Evolutionary conservation across 352 stramenopile genomes (phyloP).

Genomic region (Thraustochytrium striatum): DNA sequence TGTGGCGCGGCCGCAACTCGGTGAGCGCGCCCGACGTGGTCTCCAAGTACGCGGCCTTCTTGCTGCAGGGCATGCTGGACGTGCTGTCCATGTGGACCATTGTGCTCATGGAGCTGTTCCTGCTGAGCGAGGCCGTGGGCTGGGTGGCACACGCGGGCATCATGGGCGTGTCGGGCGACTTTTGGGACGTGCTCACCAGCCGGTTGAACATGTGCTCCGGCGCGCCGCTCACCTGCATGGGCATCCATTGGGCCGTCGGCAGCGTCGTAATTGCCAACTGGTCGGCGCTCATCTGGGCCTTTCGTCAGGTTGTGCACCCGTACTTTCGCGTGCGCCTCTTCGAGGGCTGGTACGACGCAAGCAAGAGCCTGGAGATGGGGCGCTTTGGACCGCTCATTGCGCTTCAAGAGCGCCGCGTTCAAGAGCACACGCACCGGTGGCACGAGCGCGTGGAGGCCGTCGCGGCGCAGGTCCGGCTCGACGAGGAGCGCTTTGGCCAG

Average conservation of each 20-base stretch:
- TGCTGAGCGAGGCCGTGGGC: background rate
- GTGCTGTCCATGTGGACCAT: conserved; percentile 14
- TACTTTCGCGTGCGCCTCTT: conserved; percentile 33
- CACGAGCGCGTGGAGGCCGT: background rate
- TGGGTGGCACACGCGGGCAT: background rate
- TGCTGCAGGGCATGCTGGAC: background rate
- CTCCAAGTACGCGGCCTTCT: background rate
- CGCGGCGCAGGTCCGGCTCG: background rate
- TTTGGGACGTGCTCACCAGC: background rate
- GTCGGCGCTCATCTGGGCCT: conserved; percentile 25
- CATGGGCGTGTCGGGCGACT: conserved; percentile 39
- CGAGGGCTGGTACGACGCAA: conserved; percentile 44
- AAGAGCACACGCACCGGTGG: background rate
- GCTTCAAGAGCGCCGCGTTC: background rate
- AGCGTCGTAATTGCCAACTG: conserved; percentile 42
- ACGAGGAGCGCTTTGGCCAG: background rate
- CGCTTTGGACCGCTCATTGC: conserved; percentile 31
- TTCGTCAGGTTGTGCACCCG: conserved; percentile 39
- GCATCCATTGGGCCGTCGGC: conserved; percentile 35
- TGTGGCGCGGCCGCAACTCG: background rate
- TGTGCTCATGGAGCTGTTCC: conserved; percentile 35
- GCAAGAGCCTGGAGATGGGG: conserved; percentile 22
- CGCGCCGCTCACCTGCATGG: conserved; percentile 9
- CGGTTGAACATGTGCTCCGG: background rate
- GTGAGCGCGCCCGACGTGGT: conserved; percentile 10